Base-by-base conservation (phyloP, 2,329 filamentous ascomycete species). In the Reticulascus tulasneorum region DNA sequence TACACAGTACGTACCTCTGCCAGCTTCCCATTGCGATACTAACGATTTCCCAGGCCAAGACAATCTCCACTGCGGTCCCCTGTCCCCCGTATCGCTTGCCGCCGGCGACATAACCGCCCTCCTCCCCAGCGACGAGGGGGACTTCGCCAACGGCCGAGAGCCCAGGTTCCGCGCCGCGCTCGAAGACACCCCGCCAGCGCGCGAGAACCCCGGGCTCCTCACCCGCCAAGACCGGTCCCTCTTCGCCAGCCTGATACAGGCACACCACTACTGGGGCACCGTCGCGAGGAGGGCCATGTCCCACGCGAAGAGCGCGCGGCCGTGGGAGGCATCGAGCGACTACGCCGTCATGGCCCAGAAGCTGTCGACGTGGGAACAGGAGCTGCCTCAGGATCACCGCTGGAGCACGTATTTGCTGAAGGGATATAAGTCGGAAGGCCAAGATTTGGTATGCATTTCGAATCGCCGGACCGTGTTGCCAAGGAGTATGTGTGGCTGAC, bases 191-290 rank as follows among this genome's bases (percentile, higher is more conserved):
- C 67, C 63, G 1, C 69, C 73, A 0, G 73, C 72, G 2, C 53
- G 64, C 4, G 63, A 63, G 3, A 61, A 73, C 15, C 69, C 71
- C 0, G 48, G 49, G 1, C 57, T 75, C 6, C 57, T 67, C 22
- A 54, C 52, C 7, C 62, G 69, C 26, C 58, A 60, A 4, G 57
- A 63, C 9, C 62, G 73, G 10, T 77, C 74, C 0, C 55, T 78
- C 2, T 77, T 78, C 44, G 74, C 73, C 1, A 69, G 69, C 1
- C 52, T 77, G 4, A 72, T 78, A 45, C 73, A 78, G 42, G 66
- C 68, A 12, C 73, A 76, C 37, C 62, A 71, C 35, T 66, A 71
- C 36, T 78, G 74, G 74, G 73, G 73, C 5, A 60, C 59, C 10
- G 65, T 77, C 10, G 67, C 70, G 3, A 62, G 73, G 4, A 59